Evolutionary conservation across 495 filamentous ascomycete genomes (phyloP).

Genomic region (Penicillium flavigenum): DNA sequence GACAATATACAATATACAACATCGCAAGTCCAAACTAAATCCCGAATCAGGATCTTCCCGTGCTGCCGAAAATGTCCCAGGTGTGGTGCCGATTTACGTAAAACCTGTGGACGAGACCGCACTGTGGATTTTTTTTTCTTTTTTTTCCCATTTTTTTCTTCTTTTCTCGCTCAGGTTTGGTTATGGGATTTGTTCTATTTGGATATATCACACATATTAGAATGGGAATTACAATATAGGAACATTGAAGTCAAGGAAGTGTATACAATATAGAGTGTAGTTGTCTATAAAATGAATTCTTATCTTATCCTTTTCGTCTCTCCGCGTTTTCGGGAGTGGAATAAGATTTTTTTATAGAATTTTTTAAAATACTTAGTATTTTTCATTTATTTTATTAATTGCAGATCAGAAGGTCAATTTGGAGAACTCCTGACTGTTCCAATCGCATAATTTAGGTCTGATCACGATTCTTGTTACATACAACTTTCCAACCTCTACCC

Average conservation of each 20-base stretch:
- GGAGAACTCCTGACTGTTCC: conserved; percentile 29
- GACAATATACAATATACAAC: too few relatives aligned
- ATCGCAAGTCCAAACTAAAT: too few relatives aligned
- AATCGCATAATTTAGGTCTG: conserved; percentile 30
- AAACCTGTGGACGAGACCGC: conserved; percentile 24
- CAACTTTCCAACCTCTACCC: conserved; percentile 26
- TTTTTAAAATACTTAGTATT: neutral
- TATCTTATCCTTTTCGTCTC: conserved; percentile 9
- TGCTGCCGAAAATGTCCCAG: conserved; percentile 19
- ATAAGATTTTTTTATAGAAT: conserved; percentile 6
- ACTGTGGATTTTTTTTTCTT: conserved; percentile 3
- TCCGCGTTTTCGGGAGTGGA: conserved; percentile 4
- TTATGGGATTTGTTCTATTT: conserved; percentile 12
- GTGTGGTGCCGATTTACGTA: conserved; percentile 35
- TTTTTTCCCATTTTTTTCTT: neutral
- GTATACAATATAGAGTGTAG: too few relatives aligned
- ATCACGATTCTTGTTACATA: conserved; percentile 32
- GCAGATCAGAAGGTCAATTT: conserved; percentile 19
- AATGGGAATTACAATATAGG: too few relatives aligned
- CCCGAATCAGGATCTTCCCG: conserved; percentile 28
- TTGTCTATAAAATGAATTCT: neutral
- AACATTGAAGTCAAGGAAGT: too few relatives aligned
- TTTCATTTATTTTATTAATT: conserved; percentile 10
- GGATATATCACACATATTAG: neutral
- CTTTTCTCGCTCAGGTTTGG: neutral